Percentiles rank a stretch among this genome's conserved stretches.
phyloP scores from a whole-genome alignment of 2,329 filamentous ascomycete genomes.

The Alternaria atra region DNA sequence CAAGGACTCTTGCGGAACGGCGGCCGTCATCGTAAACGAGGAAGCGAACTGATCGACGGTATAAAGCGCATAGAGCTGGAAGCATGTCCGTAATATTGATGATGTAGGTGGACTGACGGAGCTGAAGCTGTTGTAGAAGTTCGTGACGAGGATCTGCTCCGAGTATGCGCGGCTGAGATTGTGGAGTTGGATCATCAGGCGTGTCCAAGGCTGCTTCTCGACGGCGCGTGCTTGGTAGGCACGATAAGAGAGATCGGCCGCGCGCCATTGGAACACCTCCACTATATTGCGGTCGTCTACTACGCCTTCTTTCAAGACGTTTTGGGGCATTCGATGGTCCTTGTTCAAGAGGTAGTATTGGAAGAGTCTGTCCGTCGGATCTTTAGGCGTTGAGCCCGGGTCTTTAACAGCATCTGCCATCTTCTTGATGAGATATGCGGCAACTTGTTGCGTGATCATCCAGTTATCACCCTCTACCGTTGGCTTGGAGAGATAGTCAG shows the following conservation, averaged over 20 bases:
- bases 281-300: constrained; percentile 54
- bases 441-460: constrained; percentile 66
- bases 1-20: constrained; percentile 54
- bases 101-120: constrained; percentile 33
- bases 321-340: constrained; percentile 34
- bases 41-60: constrained; percentile 58
- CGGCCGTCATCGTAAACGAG: constrained; percentile 57
- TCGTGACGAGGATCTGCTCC: constrained; percentile 59
- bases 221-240: constrained; percentile 57
- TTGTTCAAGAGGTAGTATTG: constrained; percentile 51
- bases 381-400: constrained; percentile 44
- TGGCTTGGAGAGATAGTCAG: constrained; percentile 62
- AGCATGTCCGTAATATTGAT: constrained; percentile 54
- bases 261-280: constrained; percentile 56
- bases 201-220: constrained; percentile 59
- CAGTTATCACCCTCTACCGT: constrained; percentile 67
- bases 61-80: constrained; percentile 59
- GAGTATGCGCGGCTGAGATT: constrained; percentile 58
- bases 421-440: constrained; percentile 62
- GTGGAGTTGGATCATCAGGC: constrained; percentile 55
- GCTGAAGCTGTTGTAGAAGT: constrained; percentile 55
- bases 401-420: constrained; percentile 55
- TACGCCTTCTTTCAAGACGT: constrained; percentile 38
- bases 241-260: constrained; percentile 54
- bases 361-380: constrained; percentile 55